Conservation (phyloP, 805 yeast genomes). For the Pichia kluyveri region DNA sequence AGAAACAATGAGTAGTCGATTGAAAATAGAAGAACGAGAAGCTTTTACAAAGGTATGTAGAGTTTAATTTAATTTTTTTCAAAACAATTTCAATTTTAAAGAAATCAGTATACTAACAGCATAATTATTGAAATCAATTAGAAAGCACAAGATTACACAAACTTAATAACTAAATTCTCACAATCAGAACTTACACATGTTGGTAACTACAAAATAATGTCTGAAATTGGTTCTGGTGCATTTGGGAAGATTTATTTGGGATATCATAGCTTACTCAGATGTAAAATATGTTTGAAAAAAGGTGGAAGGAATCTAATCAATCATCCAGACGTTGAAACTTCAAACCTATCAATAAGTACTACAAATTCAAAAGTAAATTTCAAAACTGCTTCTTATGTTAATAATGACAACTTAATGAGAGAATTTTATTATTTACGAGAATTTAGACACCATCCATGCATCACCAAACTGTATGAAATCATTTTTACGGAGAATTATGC, state of each 20-base stretch:
- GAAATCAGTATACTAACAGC: too few relatives aligned
- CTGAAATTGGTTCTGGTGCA: constrained; percentile 83
- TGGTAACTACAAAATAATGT: constrained; percentile 69
- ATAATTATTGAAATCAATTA: constrained; percentile 1
- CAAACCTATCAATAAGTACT: constrained; percentile 12
- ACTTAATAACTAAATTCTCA: constrained; percentile 27
- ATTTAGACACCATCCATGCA: constrained; percentile 65
- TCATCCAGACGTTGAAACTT: not conserved
- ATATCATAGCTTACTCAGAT: constrained; percentile 59
- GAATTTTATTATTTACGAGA: constrained; percentile 86
- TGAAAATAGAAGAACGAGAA: constrained; percentile 23
- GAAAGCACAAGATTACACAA: constrained; percentile 28
- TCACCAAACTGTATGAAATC: constrained; percentile 78
- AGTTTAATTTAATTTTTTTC: too few relatives aligned
- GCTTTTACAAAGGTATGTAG: constrained; percentile 20
- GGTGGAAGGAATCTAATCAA: constrained; percentile 29
- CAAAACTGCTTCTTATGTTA: not conserved
- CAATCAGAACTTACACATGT: constrained; percentile 46
- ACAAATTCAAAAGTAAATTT: constrained; percentile 18
- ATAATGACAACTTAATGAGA: constrained; percentile 77
- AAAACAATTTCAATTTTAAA: too few relatives aligned
- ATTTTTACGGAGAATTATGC: constrained; percentile 70
- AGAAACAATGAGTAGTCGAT: constrained; percentile 16
- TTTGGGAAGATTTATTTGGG: constrained; percentile 91
- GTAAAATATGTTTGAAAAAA: constrained; percentile 78